These are phyloP conservation scores for Solanum tarapatanum DNA, from an alignment of 257 asterid species.

Conservation along the genomic window DNA sequence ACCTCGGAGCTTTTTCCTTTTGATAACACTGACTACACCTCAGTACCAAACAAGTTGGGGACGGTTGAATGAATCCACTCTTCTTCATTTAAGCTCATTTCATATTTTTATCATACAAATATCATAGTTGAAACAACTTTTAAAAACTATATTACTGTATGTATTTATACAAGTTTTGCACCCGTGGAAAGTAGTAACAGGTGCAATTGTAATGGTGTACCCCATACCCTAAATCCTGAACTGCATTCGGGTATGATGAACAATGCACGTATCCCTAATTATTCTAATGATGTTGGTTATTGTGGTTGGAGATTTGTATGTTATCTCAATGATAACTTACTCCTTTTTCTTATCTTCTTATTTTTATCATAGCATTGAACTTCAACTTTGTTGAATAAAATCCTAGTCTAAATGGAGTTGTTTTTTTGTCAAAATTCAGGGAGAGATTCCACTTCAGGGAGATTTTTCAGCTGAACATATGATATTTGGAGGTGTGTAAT, in stretches of 20 bases:
- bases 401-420: background rate
- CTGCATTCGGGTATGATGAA: background rate
- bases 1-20: background rate
- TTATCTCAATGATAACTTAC: background rate
- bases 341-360: background rate
- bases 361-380: background rate
- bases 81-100: background rate
- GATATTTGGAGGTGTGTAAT: constrained; percentile 84
- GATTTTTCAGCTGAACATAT: constrained; percentile 98
- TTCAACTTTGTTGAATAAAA: background rate
- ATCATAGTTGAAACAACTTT: background rate
- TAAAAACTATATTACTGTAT: background rate
- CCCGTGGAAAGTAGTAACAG: background rate
- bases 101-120: background rate
- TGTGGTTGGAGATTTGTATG: background rate
- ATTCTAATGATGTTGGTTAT: background rate
- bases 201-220: background rate
- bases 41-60: background rate
- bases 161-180: background rate
- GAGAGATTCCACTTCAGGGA: constrained; percentile 96
- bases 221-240: background rate
- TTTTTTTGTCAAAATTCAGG: constrained; percentile 35
- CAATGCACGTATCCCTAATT: background rate
- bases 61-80: background rate
- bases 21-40: background rate